Conservation (phyloP, 2,329 filamentous ascomycete species). For the Hyphodiscus sp. region DNA sequence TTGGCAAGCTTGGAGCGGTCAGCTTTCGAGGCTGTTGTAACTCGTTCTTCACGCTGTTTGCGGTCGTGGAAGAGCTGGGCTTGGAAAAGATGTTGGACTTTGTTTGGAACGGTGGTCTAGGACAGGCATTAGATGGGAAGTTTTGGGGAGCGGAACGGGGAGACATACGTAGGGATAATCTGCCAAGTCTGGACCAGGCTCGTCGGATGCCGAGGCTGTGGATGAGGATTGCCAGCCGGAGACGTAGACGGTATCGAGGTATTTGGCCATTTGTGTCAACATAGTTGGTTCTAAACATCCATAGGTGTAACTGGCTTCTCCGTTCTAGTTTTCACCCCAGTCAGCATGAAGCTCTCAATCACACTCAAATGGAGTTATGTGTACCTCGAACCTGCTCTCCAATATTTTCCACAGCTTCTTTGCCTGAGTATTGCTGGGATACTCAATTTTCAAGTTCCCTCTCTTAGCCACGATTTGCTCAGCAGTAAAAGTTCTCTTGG, state of each 20-base stretch:
- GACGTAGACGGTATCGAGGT: slow-evolving; percentile 96
- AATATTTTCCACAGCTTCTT: slow-evolving; percentile 95
- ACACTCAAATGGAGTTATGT: background rate
- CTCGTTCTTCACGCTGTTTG: slow-evolving; percentile 93
- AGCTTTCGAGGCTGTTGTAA: slow-evolving; percentile 61
- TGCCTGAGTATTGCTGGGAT: slow-evolving; percentile 78
- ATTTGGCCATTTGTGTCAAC: slow-evolving; percentile 99
- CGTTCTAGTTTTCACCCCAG: slow-evolving; percentile 48
- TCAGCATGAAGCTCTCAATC: slow-evolving; percentile 9
- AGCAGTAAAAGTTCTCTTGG: slow-evolving; percentile 86
- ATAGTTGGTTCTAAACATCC: slow-evolving; percentile 97
- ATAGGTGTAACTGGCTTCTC: slow-evolving; percentile 88
- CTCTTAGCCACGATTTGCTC: slow-evolving; percentile 97
- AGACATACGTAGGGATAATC: slow-evolving; percentile 82
- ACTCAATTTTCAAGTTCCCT: slow-evolving; percentile 83
- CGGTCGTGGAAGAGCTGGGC: slow-evolving; percentile 99
- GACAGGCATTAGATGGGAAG: slow-evolving; percentile 4
- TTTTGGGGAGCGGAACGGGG: too few species aligned
- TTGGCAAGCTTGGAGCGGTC: slow-evolving; percentile 70
- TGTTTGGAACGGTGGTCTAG: slow-evolving; percentile 95
- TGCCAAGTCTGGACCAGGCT: slow-evolving; percentile 94
- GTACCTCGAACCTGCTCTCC: slow-evolving; percentile 76
- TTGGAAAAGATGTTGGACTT: slow-evolving; percentile 96
- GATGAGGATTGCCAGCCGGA: slow-evolving; percentile 98
- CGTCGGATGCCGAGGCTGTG: slow-evolving; percentile 88